These are phyloP conservation scores for Linanthus parryae DNA, from an alignment of 148 eudicot genomes.

Conservation along the genomic window DNA sequence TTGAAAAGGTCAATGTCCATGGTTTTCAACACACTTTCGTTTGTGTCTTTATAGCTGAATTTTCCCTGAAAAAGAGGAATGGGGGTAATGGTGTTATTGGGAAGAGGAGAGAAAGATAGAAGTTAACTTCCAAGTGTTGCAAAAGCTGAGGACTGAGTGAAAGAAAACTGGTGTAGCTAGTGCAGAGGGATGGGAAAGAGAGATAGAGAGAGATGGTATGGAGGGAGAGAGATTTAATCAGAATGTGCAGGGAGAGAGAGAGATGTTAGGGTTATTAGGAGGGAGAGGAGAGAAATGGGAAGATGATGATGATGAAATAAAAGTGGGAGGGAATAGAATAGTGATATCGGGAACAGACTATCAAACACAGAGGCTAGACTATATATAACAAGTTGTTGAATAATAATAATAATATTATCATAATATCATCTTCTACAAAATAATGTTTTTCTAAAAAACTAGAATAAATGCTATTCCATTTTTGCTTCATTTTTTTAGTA, in stretches of 20 bases:
- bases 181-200: conserved; percentile 55
- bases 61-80: conserved; percentile 1
- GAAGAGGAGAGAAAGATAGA: conserved; percentile 12
- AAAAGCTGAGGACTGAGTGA: conserved; percentile 20
- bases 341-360: conserved; percentile 40
- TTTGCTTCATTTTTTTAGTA: conserved; percentile 7
- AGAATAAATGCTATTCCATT: conserved; percentile 11
- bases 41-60: conserved; percentile 5
- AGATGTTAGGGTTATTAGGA: conserved; percentile 13
- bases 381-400: conserved; percentile 41
- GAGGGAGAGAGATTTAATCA: conserved; percentile 14
- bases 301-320: no score
- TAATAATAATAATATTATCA: conserved; percentile 13
- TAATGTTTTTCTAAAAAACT: conserved; percentile 20
- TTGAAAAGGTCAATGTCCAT: conserved; percentile 19
- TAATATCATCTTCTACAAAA: conserved; percentile 3
- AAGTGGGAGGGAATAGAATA: conserved; percentile 19
- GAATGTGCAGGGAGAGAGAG: conserved; percentile 17
- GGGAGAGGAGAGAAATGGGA: background rate
- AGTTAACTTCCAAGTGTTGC: conserved; percentile 12
- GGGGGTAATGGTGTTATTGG: conserved; percentile 14
- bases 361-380: conserved; percentile 21
- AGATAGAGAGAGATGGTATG: conserved; percentile 28
- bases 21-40: background rate
- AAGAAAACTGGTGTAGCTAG: conserved; percentile 14